Evolutionary conservation across 1,284 basidiomycete species (phyloP), one percentile per base, ranked within the genome.

Genomic region (Grifola frondosa): DNA sequence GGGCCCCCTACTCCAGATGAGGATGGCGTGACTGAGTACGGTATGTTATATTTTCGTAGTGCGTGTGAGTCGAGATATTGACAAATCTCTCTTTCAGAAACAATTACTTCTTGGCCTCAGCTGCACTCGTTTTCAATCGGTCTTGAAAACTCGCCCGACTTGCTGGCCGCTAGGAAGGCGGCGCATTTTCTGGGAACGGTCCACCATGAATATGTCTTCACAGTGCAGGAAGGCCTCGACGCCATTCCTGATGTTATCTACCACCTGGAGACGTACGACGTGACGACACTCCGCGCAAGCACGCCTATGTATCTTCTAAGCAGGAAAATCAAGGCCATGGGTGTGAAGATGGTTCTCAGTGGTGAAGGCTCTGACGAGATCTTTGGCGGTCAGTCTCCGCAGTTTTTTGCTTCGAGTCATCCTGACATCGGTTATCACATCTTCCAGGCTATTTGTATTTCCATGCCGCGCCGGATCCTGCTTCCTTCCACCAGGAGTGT

Each of bases 261-360:
- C 70, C 97, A 99, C 66, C 81, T 99, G 33, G 97, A 99, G 74
- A 99, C 97, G 2, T 99, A 93, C 70, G 97, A 99, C 64, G 97
- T 99, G 42, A 99, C 97, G 26, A 99, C 97, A 13, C 93, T 98
- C 40, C 88, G 97, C 45, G 97, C 97, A 5, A 95, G 91, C 58
- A 98, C 96, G 6, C 96, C 97, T 13, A 96, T 96, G 93, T 96
- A 96, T 65, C 81, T 99, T 25, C 81, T 99, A 47, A 93, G 89
- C 64, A 81, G 97, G 44, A 99, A 99, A 75, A 97, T 99, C 77
- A 99, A 99, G 73, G 96, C 97, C 3, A 99, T 95, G 89, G 97
- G 97, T 52, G 97, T 99, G 52, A 99, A 99, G 75, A 99, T 99
- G 97, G 97, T 99, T 4, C 78, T 99, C 29, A 93, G 89, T 51